Conservation (phyloP, 2,329 filamentous ascomycete species). For the Juglanconis sp. region DNA sequence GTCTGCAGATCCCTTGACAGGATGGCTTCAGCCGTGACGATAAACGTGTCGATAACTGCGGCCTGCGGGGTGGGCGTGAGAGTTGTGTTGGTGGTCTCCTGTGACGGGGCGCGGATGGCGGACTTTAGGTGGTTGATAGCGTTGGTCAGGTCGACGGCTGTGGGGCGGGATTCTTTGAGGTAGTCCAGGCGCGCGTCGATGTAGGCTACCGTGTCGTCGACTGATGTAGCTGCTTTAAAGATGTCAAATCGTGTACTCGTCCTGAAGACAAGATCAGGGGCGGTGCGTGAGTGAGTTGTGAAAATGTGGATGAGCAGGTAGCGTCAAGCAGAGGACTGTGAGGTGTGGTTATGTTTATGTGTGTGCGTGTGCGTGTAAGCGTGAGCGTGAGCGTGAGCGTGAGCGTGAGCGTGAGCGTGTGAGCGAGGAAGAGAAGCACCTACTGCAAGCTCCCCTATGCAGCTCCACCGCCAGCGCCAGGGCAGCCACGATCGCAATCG, state of each 20-base stretch:
- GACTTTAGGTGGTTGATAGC: constrained; percentile 77
- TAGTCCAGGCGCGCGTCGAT: constrained; percentile 79
- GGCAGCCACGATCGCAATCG: constrained; percentile 96
- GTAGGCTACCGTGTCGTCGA: constrained; percentile 62
- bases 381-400: too few species aligned
- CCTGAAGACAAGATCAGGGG: background rate
- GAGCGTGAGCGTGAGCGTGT: constrained; percentile 6
- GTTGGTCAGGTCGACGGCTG: constrained; percentile 91
- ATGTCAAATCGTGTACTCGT: background rate
- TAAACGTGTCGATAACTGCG: constrained; percentile 66
- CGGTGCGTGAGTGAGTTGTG: background rate
- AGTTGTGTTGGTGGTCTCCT: constrained; percentile 28
- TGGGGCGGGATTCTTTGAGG: constrained; percentile 83
- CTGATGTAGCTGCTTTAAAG: constrained; percentile 35
- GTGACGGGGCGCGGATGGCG: constrained; percentile 51
- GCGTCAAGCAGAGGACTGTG: too few species aligned
- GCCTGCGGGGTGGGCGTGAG: constrained; percentile 39
- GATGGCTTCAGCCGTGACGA: constrained; percentile 80
- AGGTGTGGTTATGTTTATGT: too few species aligned
- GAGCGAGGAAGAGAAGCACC: constrained; percentile 14
- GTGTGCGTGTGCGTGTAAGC: constrained; percentile 18
- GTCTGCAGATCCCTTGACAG: constrained; percentile 81
- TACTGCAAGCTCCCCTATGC: constrained; percentile 49
- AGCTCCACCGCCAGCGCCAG: constrained; percentile 86
- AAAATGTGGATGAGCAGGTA: too few species aligned